Base-by-base conservation (phyloP, 164 flowering plant species). In the Warburgia ugandensis region DNA sequence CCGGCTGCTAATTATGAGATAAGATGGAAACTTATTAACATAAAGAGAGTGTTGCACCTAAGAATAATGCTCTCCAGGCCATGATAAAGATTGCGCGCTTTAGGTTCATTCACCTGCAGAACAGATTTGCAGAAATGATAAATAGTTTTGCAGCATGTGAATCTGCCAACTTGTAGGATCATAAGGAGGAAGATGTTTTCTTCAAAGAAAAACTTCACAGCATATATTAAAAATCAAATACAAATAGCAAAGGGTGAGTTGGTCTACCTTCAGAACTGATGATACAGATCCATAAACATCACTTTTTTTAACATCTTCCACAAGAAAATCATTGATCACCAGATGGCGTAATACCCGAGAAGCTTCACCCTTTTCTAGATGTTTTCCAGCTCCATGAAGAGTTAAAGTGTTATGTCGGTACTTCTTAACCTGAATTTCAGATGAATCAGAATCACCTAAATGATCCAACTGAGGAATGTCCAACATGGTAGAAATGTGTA, bases 361-460 rank as follows among this genome's bases (percentile, higher is more conserved):
- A 23, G 94, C 97, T 66, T 88, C 94, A 39, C 79, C 83, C 59
- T 89, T 94, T 11, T 73, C 67, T 35, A 94, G 63, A 65, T 72
- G 75, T 66, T 86, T 89, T 39, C 97, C 97, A 53, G 92, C 86
- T 54, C 94, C 97, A 74, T 94, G 97, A 58, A 84, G 69, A 50
- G 60, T 70, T 70, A 78, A 62, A 2, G 35, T 63, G 17, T 89
- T 69, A 59, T 94, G 99, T 45, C 70, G 71, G 68, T 80, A 74
- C 63, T 77, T 92, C 77, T 86, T 88, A 51, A 94, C 95, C 96
- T 86, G 58, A 22, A 49, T 50, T 63, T 50, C 20, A 33, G 16
- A 58, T 44, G 31, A 49, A n/a, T 13, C 21, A 33, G 52, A 49
- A 47, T 48, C 55, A 54, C 21, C 30, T 28, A 27, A 8, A 26